Conservation (phyloP, 495 filamentous ascomycete genomes). For the Penicillium herquei region DNA sequence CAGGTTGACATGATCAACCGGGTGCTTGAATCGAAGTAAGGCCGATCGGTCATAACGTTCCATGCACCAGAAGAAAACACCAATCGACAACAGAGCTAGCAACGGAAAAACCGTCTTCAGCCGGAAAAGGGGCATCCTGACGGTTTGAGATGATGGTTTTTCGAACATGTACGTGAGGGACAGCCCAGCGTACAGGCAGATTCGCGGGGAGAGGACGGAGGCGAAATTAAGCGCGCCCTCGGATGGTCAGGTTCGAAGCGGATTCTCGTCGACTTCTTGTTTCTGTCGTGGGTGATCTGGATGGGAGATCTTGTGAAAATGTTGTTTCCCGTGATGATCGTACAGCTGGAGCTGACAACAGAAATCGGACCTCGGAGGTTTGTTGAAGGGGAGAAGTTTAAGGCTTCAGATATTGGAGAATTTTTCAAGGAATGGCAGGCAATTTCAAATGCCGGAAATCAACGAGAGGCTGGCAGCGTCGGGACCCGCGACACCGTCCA, state of each 20-base stretch:
- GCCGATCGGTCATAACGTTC: constrained; percentile 45
- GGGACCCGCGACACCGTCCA: constrained; percentile 36
- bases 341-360: constrained; percentile 12
- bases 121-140: constrained; percentile 47
- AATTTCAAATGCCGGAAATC: constrained; percentile 25
- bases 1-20: constrained; percentile 30
- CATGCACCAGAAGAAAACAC: constrained; percentile 47
- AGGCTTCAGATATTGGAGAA: too few relatives aligned
- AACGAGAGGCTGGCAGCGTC: constrained; percentile 39
- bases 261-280: constrained; percentile 3
- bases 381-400: constrained; percentile 3
- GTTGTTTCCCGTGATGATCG: constrained; percentile 16
- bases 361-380: constrained; percentile 1
- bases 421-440: constrained; percentile 27
- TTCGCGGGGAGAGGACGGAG: neutral
- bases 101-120: constrained; percentile 47
- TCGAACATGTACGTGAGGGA: constrained; percentile 36
- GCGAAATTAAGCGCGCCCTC: constrained; percentile 5
- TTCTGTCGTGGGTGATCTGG: constrained; percentile 1
- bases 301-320: neutral
- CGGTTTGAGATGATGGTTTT: constrained; percentile 28
- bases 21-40: constrained; percentile 41
- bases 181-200: neutral
- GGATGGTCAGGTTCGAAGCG: neutral
- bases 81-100: constrained; percentile 43